phyloP scores from a whole-genome alignment of 2,329 filamentous ascomycete genomes.

The Volutella citrinella region DNA sequence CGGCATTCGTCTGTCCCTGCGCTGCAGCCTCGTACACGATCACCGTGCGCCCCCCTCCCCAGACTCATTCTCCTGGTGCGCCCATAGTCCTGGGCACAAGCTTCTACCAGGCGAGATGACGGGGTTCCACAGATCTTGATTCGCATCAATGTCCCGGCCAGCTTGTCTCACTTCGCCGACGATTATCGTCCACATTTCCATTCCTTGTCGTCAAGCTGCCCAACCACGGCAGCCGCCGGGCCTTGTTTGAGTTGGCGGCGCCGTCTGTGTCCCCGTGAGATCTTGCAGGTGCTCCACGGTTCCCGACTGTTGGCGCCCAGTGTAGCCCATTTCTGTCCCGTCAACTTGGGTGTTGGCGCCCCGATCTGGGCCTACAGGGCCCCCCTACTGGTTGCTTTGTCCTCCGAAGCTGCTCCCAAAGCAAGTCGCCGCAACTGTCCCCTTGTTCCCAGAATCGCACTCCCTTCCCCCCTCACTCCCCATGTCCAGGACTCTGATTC shows the following conservation, averaged over 20 bases:
- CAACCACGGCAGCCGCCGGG: slow-evolving; percentile 21
- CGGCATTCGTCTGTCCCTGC: too few species aligned
- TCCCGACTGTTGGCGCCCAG: slow-evolving; percentile 23
- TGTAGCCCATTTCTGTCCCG: slow-evolving; percentile 27
- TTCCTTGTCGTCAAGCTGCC: slow-evolving; percentile 22
- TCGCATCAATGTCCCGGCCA: slow-evolving; percentile 33
- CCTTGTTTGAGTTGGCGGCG: slow-evolving; percentile 28
- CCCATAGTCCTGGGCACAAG: slow-evolving; percentile 19
- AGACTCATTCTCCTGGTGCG: slow-evolving; percentile 12
- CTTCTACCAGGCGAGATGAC: slow-evolving; percentile 36
- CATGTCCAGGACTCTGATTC: too few species aligned
- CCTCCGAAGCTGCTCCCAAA: slow-evolving; percentile 12
- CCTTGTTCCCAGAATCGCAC: slow-evolving; percentile 13
- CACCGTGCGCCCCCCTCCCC: too few species aligned
- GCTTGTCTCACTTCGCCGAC: slow-evolving; percentile 23
- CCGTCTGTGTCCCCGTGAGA: slow-evolving; percentile 26
- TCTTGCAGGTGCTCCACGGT: slow-evolving; percentile 29
- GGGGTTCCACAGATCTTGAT: slow-evolving; percentile 39
- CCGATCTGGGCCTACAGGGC: slow-evolving; percentile 16
- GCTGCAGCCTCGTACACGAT: too few species aligned
- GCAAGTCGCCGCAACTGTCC: slow-evolving; percentile 2
- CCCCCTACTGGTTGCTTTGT: slow-evolving; percentile 22
- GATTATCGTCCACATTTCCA: slow-evolving; percentile 14
- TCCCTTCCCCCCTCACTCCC: not conserved
- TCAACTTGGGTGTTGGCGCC: slow-evolving; percentile 31